Evolutionary conservation across 768 basidiomycete genomes (phyloP), one percentile per base, ranked within the genome.

Genomic region (Phlebiopsis gigantea): DNA sequence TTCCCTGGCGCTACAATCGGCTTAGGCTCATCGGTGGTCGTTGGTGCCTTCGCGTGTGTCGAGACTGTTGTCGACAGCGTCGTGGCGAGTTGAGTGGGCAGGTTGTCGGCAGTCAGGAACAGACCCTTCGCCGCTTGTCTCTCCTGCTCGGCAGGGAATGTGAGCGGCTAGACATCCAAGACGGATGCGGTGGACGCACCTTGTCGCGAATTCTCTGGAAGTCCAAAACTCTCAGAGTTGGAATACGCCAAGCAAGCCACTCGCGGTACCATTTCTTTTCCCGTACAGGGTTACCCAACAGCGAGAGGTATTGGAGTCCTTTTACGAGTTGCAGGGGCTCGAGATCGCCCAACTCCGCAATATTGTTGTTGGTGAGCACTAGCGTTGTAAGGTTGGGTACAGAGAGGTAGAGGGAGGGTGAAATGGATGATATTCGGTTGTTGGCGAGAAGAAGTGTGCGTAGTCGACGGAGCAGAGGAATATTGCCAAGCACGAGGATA

Each of bases 231-330:
- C 93, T 85, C 68, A 96, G 80, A 68, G 81, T 80, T 71, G 87
- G 84, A 78, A 93, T 78, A 76, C 86, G 84, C 83, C 84, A 93
- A 65, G 90, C 84, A 78, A 94, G 83, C 93, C 93, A 96, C 77
- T 93, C 90, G 77, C 92, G 89, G 77, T 95, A 96, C 84, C 88
- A 91, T 82, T 93, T 91, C 79, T 89, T 90, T 76, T 93, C 88
- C 69, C 79, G 75, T 29, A 94, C 90, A 55, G 93, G 91, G 64
- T 90, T 90, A 22, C 90, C 92, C 61, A 90, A 63, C 62, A 95
- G 73, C 34, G 83, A 84, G 50, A 96, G 70, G 67, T 85, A 91
- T 68, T 85, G 82, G 62, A 96, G 82, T 34, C 79, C 76, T 68
- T 77, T 83, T 55, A 91, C 71, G 64, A 90, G 88, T 68, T 83